phyloP scores from a whole-genome alignment of 2,329 filamentous ascomycete species.

The Podosphaera fusca region DNA sequence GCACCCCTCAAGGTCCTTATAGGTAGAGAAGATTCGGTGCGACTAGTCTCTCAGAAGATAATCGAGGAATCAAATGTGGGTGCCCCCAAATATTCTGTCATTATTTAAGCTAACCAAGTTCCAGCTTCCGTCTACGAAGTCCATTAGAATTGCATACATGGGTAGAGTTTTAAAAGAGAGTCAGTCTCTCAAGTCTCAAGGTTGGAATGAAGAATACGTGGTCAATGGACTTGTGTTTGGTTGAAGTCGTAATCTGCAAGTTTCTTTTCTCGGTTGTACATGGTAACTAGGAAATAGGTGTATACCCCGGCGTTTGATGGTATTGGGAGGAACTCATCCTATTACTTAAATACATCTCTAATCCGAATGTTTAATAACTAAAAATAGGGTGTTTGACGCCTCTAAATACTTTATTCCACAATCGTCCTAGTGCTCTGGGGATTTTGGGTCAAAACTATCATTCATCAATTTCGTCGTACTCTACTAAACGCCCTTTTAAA shows the following conservation, averaged over 20 bases:
- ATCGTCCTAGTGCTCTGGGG: too few species aligned
- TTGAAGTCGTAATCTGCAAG: neutral
- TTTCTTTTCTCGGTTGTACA: neutral
- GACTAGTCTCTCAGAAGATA: constrained; percentile 37
- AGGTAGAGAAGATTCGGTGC: constrained; percentile 37
- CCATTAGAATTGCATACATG: constrained; percentile 53
- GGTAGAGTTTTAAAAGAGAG: constrained; percentile 57
- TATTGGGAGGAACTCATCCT: too few species aligned
- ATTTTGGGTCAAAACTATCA: too few species aligned
- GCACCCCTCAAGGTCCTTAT: constrained; percentile 38
- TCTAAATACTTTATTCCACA: too few species aligned
- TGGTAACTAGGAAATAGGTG: neutral
- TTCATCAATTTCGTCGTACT: too few species aligned
- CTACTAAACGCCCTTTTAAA: too few species aligned
- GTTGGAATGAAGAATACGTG: constrained; percentile 53
- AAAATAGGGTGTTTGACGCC: too few species aligned
- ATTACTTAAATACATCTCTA: neutral
- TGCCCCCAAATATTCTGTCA: constrained; percentile 5
- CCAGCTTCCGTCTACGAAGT: constrained; percentile 30
- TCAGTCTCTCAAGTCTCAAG: constrained; percentile 39
- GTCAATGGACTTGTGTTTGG: constrained; percentile 47
- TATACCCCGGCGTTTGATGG: constrained; percentile 5
- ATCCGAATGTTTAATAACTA: neutral
- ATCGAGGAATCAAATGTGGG: constrained; percentile 39
- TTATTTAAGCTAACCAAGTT: constrained; percentile 1